Percentiles rank a stretch among this genome's conserved stretches.
phyloP scores from a whole-genome alignment of 2,329 filamentous ascomycete species.

The Microsporum canis region DNA sequence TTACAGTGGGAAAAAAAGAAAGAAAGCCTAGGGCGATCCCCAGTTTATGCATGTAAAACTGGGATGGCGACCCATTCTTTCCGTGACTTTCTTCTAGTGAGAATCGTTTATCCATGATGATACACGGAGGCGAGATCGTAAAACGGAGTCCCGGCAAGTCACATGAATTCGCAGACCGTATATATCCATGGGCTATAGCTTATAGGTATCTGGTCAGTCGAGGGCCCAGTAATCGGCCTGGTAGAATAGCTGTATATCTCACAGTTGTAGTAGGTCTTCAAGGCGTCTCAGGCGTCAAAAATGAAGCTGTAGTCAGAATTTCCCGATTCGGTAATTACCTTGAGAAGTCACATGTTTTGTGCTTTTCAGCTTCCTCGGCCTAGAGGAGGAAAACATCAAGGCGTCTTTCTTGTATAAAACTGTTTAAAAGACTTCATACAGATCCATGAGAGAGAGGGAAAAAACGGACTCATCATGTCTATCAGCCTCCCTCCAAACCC shows the following conservation, averaged over 20 bases:
- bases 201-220: background rate
- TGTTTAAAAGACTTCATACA: background rate
- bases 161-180: background rate
- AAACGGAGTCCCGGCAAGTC: background rate
- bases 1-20: background rate
- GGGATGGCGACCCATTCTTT: background rate
- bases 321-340: background rate
- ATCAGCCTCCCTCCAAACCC: constrained; percentile 16
- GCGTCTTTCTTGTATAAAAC: background rate
- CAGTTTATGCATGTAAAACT: background rate
- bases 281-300: background rate
- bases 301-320: background rate
- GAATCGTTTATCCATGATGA: background rate
- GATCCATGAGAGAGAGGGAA: background rate
- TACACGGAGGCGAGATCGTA: background rate
- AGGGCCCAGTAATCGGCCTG: background rate
- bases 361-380: background rate
- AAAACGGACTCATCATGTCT: background rate
- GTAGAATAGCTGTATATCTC: background rate
- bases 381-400: background rate
- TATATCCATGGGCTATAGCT: background rate
- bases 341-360: background rate
- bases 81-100: background rate
- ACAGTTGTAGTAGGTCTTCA: background rate
- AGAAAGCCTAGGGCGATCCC: background rate